These are phyloP conservation scores for Penicillium sp. DNA, from an alignment of 2,329 filamentous ascomycete genomes.

Conservation along the genomic window DNA sequence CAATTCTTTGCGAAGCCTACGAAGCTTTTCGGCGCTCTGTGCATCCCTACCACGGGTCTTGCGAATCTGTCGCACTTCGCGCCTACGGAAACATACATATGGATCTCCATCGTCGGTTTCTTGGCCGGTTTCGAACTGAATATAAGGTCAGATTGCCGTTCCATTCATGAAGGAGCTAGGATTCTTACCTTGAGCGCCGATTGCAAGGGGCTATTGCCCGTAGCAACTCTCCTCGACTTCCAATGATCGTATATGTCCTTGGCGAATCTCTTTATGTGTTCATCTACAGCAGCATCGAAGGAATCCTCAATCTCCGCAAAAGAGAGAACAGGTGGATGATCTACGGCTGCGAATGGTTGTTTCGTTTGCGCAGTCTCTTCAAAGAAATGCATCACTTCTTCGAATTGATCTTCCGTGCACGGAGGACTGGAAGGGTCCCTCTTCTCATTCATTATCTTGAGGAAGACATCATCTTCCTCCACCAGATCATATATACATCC, in stretches of 20 bases:
- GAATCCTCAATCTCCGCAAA: conserved; percentile 72
- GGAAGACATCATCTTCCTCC: conserved; percentile 79
- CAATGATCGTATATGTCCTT: conserved; percentile 88
- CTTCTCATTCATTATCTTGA: conserved; percentile 79
- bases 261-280: conserved; percentile 56
- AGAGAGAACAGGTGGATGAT: conserved; percentile 74
- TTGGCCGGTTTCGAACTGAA: conserved; percentile 78
- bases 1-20: conserved; percentile 82
- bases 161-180: not conserved
- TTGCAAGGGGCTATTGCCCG: conserved; percentile 69
- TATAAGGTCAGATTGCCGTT: not conserved
- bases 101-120: conserved; percentile 95
- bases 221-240: conserved; percentile 65
- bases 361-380: conserved; percentile 80
- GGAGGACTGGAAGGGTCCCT: conserved; percentile 55
- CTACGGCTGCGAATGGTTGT: conserved; percentile 83
- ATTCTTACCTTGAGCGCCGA: conserved; percentile 66
- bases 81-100: conserved; percentile 94
- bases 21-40: conserved; percentile 90
- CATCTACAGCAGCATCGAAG: conserved; percentile 56
- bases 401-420: conserved; percentile 87
- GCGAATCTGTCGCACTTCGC: conserved; percentile 87
- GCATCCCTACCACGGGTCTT: conserved; percentile 93
- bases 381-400: conserved; percentile 90
- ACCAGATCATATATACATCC: conserved; percentile 93